Percentiles rank a stretch among this genome's conserved stretches.
Conservation (phyloP, 352 stramenopile genomes). For the Pythium sp. region DNA sequence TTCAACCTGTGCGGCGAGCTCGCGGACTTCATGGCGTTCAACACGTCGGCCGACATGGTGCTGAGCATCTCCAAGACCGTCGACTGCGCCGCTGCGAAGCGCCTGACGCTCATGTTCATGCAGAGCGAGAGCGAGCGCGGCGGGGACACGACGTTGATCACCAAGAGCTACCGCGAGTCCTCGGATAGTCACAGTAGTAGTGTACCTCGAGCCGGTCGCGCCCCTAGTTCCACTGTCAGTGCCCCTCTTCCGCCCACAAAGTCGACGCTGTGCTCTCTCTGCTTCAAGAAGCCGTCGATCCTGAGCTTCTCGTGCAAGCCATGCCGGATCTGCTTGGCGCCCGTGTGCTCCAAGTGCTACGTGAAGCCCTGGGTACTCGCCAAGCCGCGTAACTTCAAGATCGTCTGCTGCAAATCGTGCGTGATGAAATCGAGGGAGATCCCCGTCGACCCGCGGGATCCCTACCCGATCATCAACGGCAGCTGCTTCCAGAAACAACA, state of each 20-base stretch:
- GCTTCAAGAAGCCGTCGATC: constrained; percentile 19
- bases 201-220: not conserved
- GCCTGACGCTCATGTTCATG: constrained; percentile 36
- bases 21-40: constrained; percentile 39
- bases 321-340: constrained; percentile 37
- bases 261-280: constrained; percentile 17
- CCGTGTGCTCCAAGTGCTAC: constrained; percentile 49
- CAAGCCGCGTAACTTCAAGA: constrained; percentile 27
- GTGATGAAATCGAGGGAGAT: constrained; percentile 38
- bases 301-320: constrained; percentile 28
- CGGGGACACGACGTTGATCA: not conserved
- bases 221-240: not conserved
- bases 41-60: constrained; percentile 38
- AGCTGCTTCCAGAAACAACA: constrained; percentile 12
- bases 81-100: constrained; percentile 41
- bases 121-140: constrained; percentile 13
- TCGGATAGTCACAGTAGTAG: not conserved
- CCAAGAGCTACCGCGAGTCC: constrained; percentile 2
- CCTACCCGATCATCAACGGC: constrained; percentile 35
- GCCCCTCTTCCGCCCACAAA: not conserved
- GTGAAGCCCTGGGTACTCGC: constrained; percentile 42
- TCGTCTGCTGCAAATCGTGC: constrained; percentile 55
- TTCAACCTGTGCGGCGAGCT: constrained; percentile 48
- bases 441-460: constrained; percentile 36
- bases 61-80: constrained; percentile 30